Evolutionary conservation across 805 yeast species (phyloP).

Genomic region (Teunomyces funiuensis): DNA sequence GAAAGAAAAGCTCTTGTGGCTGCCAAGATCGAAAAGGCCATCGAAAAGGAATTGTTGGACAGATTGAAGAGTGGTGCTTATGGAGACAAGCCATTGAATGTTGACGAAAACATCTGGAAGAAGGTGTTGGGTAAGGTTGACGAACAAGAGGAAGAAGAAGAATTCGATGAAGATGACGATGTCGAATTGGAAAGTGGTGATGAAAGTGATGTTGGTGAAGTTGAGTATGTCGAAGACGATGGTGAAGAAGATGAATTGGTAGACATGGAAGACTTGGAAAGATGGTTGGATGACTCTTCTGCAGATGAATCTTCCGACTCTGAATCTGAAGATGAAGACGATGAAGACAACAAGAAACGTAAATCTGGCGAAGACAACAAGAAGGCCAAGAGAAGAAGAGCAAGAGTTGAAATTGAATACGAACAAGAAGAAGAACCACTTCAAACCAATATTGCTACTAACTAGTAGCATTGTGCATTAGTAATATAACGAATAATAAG

Average conservation of each 20-base stretch:
- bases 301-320: slow-evolving; percentile 36
- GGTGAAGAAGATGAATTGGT: slow-evolving; percentile 87
- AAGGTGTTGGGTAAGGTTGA: slow-evolving; percentile 76
- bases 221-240: slow-evolving; percentile 89
- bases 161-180: slow-evolving; percentile 55
- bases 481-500: slow-evolving; percentile 1
- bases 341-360: slow-evolving; percentile 28
- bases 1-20: slow-evolving; percentile 97
- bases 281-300: slow-evolving; percentile 64
- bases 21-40: slow-evolving; percentile 94
- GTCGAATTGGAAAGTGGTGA: slow-evolving; percentile 51
- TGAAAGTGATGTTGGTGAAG: slow-evolving; percentile 63
- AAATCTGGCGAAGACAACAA: slow-evolving; percentile 33
- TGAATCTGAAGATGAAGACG: slow-evolving; percentile 36
- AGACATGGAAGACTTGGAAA: slow-evolving; percentile 89
- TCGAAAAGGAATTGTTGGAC: slow-evolving; percentile 91
- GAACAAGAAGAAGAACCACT: slow-evolving; percentile 61
- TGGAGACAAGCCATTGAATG: slow-evolving; percentile 96
- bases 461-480: slow-evolving; percentile 4
- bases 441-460: slow-evolving; percentile 32
- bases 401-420: slow-evolving; percentile 78
- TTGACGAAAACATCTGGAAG: slow-evolving; percentile 94
- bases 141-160: slow-evolving; percentile 59
- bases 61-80: slow-evolving; percentile 97
- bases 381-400: slow-evolving; percentile 52